Evolutionary conservation across 192 early-diverging fungal genomes (phyloP).

Genomic region (Cladochytrium replicatum): DNA sequence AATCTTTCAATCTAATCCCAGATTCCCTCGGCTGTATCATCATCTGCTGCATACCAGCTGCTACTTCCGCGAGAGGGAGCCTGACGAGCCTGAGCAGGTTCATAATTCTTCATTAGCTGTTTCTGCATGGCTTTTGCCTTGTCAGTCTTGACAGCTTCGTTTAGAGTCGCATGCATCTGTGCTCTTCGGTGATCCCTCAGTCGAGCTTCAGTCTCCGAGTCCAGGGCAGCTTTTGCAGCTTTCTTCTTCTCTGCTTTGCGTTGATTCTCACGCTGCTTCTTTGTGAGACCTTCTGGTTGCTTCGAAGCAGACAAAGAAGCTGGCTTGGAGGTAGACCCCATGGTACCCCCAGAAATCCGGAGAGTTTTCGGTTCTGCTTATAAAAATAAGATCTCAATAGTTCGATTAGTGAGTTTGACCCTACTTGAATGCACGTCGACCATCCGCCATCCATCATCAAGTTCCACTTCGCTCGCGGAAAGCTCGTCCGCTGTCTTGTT

Average conservation of each 20-base stretch:
- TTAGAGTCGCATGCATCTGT: conserved; percentile 9
- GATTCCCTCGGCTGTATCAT: no score
- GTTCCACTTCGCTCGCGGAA: conserved; percentile 6
- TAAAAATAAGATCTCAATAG: background rate
- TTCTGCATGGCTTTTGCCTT: background rate
- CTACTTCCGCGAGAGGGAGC: no score
- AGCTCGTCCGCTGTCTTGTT: no score
- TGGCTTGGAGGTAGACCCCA: background rate
- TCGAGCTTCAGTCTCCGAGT: conserved; percentile 4
- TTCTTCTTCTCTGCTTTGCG: conserved; percentile 17
- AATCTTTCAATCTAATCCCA: no score
- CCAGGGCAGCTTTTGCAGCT: conserved; percentile 5
- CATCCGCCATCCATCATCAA: conserved; percentile 19
- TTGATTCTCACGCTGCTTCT: conserved; percentile 26
- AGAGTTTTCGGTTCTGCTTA: background rate
- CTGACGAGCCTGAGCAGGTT: no score
- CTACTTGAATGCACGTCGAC: conserved; percentile 13
- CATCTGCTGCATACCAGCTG: no score
- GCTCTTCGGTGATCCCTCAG: conserved; percentile 7
- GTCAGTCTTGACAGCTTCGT: conserved; percentile 2
- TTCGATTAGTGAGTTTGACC: background rate
- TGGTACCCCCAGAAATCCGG: background rate
- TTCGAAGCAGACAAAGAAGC: conserved; percentile 1
- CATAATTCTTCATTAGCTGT: no score
- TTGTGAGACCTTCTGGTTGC: conserved; percentile 9